phyloP scores from a whole-genome alignment of 495 filamentous ascomycete genomes.

The Pseudevernia furfuracea region DNA sequence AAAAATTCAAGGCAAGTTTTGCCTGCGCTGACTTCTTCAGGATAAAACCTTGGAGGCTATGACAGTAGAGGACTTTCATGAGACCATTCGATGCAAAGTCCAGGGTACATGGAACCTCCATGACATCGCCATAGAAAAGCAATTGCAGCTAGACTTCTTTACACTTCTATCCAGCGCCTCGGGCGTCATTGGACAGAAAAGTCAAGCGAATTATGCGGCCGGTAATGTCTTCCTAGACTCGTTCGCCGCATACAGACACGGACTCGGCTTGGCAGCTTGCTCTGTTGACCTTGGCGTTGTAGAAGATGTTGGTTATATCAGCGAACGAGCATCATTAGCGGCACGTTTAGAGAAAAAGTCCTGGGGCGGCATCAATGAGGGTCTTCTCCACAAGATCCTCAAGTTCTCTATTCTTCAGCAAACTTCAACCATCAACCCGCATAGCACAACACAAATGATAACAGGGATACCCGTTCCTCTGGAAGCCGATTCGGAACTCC shows the following conservation, averaged over 20 bases:
- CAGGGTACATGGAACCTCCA: slow-evolving; percentile 25
- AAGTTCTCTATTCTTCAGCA: slow-evolving; percentile 32
- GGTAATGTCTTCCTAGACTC: slow-evolving; percentile 41
- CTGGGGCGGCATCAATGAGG: slow-evolving; percentile 32
- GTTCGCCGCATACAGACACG: slow-evolving; percentile 37
- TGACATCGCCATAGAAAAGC: slow-evolving; percentile 21
- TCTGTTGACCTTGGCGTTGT: slow-evolving; percentile 31
- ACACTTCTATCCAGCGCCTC: slow-evolving; percentile 35
- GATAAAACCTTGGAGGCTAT: slow-evolving; percentile 29
- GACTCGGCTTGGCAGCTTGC: slow-evolving; percentile 22
- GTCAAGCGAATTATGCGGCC: slow-evolving; percentile 42
- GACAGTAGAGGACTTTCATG: slow-evolving; percentile 31
- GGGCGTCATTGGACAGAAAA: slow-evolving; percentile 32
- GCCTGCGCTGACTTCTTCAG: slow-evolving; percentile 13
- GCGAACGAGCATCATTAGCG: slow-evolving; percentile 14
- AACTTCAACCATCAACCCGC: not conserved
- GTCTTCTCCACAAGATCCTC: slow-evolving; percentile 30
- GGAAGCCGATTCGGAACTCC: slow-evolving; percentile 19
- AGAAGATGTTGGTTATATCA: slow-evolving; percentile 30
- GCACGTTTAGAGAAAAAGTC: not conserved
- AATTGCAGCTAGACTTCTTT: slow-evolving; percentile 38
- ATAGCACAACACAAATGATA: slow-evolving; percentile 25
- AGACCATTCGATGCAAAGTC: slow-evolving; percentile 25
- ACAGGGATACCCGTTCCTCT: slow-evolving; percentile 28
- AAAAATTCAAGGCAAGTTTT: slow-evolving; percentile 4